A percentile compares a stretch with the other conserved stretches of the same genome.
Conservation (phyloP, 306 rosid genomes). For the Gastrolobium bilobum region DNA sequence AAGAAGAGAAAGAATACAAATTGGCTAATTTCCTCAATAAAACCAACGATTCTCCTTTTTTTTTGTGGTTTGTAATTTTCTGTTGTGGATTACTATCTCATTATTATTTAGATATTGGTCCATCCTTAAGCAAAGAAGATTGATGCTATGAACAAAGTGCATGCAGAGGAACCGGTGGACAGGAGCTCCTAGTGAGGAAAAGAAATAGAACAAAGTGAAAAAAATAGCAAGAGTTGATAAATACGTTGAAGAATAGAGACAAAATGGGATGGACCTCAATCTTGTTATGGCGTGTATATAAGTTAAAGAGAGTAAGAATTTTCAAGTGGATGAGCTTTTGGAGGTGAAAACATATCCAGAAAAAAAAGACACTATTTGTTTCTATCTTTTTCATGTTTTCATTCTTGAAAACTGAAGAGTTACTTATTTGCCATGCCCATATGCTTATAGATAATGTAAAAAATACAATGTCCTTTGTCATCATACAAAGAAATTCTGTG, state of each 20-base stretch:
- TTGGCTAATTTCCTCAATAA: too few relatives aligned
- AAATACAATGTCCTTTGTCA: slow-evolving; percentile 9
- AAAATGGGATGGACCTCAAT: slow-evolving; percentile 58
- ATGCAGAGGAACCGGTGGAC: slow-evolving; percentile 58
- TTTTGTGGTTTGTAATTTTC: too few relatives aligned
- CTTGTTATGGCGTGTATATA: slow-evolving; percentile 42
- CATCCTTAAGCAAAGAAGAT: too few relatives aligned
- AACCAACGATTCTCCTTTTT: too few relatives aligned
- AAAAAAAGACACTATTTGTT: slow-evolving; percentile 33
- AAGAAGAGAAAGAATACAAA: too few relatives aligned
- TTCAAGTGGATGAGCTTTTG: slow-evolving; percentile 79
- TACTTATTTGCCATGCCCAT: not conserved
- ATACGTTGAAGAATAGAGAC: slow-evolving; percentile 50
- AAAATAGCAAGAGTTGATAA: slow-evolving; percentile 51
- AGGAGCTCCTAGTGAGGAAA: slow-evolving; percentile 47
- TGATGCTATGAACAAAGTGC: too few relatives aligned
- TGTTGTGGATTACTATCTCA: too few relatives aligned
- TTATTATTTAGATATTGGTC: too few relatives aligned
- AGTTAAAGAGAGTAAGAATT: slow-evolving; percentile 31
- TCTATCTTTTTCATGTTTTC: slow-evolving; percentile 33
- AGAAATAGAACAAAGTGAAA: slow-evolving; percentile 55
- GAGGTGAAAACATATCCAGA: slow-evolving; percentile 57
- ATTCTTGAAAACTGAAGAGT: slow-evolving; percentile 14
- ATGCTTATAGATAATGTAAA: slow-evolving; percentile 48
- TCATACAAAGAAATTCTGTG: not conserved